Percentiles rank a stretch among this genome's conserved stretches.
Evolutionary conservation across 2,329 filamentous ascomycete genomes (phyloP).

Genomic region (Fusarium metavorans): DNA sequence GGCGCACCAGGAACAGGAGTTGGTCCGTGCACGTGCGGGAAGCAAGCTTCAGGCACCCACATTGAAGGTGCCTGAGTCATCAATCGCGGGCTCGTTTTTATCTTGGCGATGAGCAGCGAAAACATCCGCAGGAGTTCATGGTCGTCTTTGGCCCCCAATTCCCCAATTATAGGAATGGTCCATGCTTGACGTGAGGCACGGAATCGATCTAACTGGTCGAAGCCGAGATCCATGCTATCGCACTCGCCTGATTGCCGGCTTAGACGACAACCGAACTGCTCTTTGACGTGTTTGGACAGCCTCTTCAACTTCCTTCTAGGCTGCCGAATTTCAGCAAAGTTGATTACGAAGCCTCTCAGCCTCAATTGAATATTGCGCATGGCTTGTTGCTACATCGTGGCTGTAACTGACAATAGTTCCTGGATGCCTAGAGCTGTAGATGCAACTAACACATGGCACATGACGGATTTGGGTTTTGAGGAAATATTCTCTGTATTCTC

Average conservation of each 20-base stretch:
- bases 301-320: background rate
- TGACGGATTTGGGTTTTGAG: background rate
- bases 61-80: constrained; percentile 32
- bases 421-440: background rate
- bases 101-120: background rate
- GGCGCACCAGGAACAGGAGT: constrained; percentile 22
- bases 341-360: background rate
- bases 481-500: background rate
- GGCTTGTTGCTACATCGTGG: background rate
- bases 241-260: background rate
- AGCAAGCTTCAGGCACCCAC: constrained; percentile 7
- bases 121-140: background rate
- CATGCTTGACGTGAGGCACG: background rate
- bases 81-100: background rate
- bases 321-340: background rate
- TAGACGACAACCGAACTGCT: background rate
- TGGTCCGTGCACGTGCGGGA: constrained; percentile 29
- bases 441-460: background rate
- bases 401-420: background rate
- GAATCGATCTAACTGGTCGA: background rate
- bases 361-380: background rate
- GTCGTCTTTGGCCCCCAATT: background rate
- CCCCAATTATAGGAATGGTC: background rate
- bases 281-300: background rate
- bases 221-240: background rate